Evolutionary conservation across 1,139 yeast species (phyloP).

Genomic region (Suhomyces anneliseae): DNA sequence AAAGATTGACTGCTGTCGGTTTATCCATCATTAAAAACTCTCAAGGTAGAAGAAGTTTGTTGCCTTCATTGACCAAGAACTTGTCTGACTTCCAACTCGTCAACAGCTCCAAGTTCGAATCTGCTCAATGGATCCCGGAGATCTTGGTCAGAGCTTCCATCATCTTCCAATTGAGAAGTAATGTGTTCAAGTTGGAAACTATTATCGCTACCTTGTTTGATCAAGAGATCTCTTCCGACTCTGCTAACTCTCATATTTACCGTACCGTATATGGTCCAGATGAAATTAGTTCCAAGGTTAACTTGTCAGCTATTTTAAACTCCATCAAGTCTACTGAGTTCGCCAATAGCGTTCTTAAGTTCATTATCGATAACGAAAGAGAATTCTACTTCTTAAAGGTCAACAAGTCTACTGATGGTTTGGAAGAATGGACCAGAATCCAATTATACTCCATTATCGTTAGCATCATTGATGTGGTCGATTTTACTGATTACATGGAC

Average conservation of each 20-base stretch:
- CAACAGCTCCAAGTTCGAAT: slow-evolving; percentile 32
- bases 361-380: slow-evolving; percentile 41
- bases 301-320: slow-evolving; percentile 47
- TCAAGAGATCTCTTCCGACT: slow-evolving; percentile 20
- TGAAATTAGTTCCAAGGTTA: slow-evolving; percentile 58
- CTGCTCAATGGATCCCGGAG: slow-evolving; percentile 54
- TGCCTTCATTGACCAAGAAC: slow-evolving; percentile 56
- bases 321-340: slow-evolving; percentile 32
- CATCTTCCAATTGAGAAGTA: slow-evolving; percentile 54
- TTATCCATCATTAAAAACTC: slow-evolving; percentile 50
- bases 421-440: slow-evolving; percentile 67
- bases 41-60: slow-evolving; percentile 64
- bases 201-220: slow-evolving; percentile 56
- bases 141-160: slow-evolving; percentile 48
- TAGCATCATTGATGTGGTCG: slow-evolving; percentile 29
- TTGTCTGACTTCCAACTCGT: slow-evolving; percentile 43
- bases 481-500: slow-evolving; percentile 18
- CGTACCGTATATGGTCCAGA: slow-evolving; percentile 54
- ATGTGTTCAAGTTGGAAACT: slow-evolving; percentile 60
- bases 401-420: slow-evolving; percentile 58
- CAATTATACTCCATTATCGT: slow-evolving; percentile 56
- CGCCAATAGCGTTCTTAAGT: slow-evolving; percentile 41
- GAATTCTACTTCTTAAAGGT: slow-evolving; percentile 49
- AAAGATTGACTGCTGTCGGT: slow-evolving; percentile 37
- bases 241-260: slow-evolving; percentile 39